Percentiles rank a stretch among this genome's conserved stretches.
phyloP scores from a whole-genome alignment of 192 early-diverging fungal species.

The Backusella sp. region DNA sequence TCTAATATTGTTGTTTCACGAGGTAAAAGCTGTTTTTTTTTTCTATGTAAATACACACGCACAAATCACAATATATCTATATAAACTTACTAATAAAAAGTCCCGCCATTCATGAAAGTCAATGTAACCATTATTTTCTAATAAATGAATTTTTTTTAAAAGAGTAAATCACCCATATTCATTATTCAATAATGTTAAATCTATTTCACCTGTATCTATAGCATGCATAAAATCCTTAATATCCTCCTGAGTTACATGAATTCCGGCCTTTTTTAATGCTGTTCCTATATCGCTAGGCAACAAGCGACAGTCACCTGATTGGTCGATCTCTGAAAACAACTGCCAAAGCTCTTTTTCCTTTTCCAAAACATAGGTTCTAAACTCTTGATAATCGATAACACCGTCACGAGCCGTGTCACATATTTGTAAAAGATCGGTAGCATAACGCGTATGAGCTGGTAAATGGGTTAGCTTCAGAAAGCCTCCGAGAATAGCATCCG shows the following conservation, averaged over 20 bases:
- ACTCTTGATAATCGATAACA: conserved; percentile 51
- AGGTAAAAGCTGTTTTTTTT: conserved; percentile 50
- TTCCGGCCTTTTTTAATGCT: conserved; percentile 58
- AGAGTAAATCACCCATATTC: not conserved
- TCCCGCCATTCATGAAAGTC: conserved; percentile 70
- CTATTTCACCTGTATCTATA: conserved; percentile 52
- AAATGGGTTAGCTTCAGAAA: conserved; percentile 39
- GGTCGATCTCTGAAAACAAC: conserved; percentile 65
- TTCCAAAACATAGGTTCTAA: conserved; percentile 60
- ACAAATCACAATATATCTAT: not conserved
- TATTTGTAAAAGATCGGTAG: conserved; percentile 39
- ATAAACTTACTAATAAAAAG: conserved; percentile 47
- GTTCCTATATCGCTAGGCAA: conserved; percentile 53
- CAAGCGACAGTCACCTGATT: conserved; percentile 51
- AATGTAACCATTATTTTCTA: conserved; percentile 59
- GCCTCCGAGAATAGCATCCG: conserved; percentile 36
- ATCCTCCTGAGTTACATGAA: conserved; percentile 58
- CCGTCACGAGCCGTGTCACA: conserved; percentile 41
- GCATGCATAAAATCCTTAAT: conserved; percentile 56
- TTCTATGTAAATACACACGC: not conserved
- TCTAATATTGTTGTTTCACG: conserved; percentile 58
- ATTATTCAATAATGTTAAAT: not conserved
- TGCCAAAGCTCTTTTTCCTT: conserved; percentile 65
- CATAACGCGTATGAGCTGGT: conserved; percentile 45
- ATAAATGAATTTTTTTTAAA: not conserved